Base-by-base conservation (phyloP, 2,329 filamentous ascomycete genomes). In the Paracoccidioides lutzii region DNA sequence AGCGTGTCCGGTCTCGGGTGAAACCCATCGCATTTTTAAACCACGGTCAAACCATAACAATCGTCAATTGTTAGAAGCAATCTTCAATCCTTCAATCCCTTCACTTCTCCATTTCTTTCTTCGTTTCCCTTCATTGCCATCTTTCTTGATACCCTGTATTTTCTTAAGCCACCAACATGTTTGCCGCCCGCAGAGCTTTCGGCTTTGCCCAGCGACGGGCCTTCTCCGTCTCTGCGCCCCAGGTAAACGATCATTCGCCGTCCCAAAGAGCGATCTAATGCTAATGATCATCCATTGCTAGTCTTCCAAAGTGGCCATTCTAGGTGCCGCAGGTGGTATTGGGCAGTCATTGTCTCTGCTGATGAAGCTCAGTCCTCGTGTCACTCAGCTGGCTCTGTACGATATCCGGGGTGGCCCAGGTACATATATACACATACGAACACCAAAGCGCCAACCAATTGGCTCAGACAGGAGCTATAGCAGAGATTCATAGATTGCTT, bases 271-370 rank as follows among this genome's bases (percentile, higher is more conserved):
- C 35, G 44, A 44, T 10, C 1, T 46, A 30, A 53, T 44, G 49
- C 49, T 53, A 38, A 43, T 38, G 30, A n/a, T 4, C 22, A 7
- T 35, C 12, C 5, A 15, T 12, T 33, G 66, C 58, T 64, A 98
- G 93, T 83, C 90, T 71, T 94, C 90, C 77, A 97, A 97, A 83
- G 93, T 98, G 69, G 84, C 90, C 71, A 90, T 98, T 66, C 88
- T 97, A 74, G 93, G 93, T 80, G 93, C 93, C 66, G 87, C 87
- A 70, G 93, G 93, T 78, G 93, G 93, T 76, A 98, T 98, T 78
- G 93, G 93, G 75, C 93, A 98, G 75, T 93, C 93, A 70, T 81
- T 98, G 69, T 98, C 93, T 58, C 87, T 98, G 65, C 85, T 98
- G 71, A 83, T 98, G 76, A 98, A 98, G 89, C 85, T 96, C 73